Conservation (phyloP, 2,329 filamentous ascomycete species). For the Helotiales sp. region DNA sequence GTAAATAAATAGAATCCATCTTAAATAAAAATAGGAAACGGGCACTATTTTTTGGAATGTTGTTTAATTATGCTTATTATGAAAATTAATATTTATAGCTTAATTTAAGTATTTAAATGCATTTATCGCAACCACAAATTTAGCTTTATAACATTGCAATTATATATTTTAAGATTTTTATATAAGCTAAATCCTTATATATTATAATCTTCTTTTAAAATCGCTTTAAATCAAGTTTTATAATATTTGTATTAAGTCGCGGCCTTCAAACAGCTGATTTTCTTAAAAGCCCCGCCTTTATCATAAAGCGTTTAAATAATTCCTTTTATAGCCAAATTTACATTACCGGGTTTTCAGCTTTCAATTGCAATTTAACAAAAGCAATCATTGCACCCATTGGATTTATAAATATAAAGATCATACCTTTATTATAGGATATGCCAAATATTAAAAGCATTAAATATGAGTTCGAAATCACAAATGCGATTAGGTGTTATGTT, state of each 20-base stretch:
- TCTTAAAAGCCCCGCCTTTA: neutral
- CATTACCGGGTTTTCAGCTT: neutral
- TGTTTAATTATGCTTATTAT: no score
- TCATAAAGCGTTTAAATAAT: slow-evolving; percentile 3
- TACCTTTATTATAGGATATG: neutral
- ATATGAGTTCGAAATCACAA: neutral
- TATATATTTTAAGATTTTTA: neutral
- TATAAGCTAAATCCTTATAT: neutral
- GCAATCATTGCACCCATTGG: slow-evolving; percentile 3
- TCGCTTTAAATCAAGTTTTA: neutral
- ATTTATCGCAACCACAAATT: neutral
- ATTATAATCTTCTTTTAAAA: neutral
- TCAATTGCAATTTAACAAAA: neutral
- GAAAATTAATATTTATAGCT: no score
- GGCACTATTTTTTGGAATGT: no score
- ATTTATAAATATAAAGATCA: neutral
- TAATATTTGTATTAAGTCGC: neutral
- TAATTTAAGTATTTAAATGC: no score
- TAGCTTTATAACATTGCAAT: neutral
- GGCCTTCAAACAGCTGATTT: neutral
- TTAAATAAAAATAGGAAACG: no score
- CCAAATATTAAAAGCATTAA: slow-evolving; percentile 8
- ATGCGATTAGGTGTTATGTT: neutral
- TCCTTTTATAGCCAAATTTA: neutral
- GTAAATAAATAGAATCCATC: no score